These are phyloP conservation scores for Agaricales sp. DNA, from an alignment of 1,284 basidiomycete genomes.

Conservation along the genomic window DNA sequence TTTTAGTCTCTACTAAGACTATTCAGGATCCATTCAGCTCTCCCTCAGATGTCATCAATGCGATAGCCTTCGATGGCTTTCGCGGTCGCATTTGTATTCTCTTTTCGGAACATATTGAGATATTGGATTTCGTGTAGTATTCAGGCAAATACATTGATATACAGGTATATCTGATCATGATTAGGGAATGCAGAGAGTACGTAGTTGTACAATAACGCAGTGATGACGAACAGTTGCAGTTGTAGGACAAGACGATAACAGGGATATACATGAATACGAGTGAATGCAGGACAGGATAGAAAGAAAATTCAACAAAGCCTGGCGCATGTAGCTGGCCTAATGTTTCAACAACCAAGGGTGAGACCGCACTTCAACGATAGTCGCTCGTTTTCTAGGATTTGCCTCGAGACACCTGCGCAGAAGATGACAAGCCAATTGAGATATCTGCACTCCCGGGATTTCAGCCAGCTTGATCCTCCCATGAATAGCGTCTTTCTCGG, in stretches of 20 bases:
- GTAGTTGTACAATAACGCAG: neutral
- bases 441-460: slow-evolving; percentile 25
- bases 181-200: too few relatives aligned
- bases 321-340: neutral
- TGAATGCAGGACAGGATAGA: neutral
- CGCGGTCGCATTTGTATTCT: neutral
- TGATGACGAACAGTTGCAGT: neutral
- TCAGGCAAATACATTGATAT: too few relatives aligned
- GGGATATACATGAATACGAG: neutral
- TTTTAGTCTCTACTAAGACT: neutral
- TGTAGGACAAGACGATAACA: neutral
- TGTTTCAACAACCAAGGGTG: slow-evolving; percentile 60
- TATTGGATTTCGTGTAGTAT: neutral
- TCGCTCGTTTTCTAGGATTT: slow-evolving; percentile 55
- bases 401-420: slow-evolving; percentile 69
- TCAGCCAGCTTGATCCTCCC: slow-evolving; percentile 33
- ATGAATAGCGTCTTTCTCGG: slow-evolving; percentile 55
- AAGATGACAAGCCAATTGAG: slow-evolving; percentile 40
- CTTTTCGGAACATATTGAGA: neutral
- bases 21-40: neutral
- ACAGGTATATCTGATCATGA: too few relatives aligned
- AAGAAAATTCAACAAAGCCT: neutral
- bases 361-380: slow-evolving; percentile 59
- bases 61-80: neutral
- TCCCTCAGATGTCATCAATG: neutral